Evolutionary conservation across 179 eudicot species (phyloP), one percentile per base, ranked within the genome.

Genomic region (Sideroxylon spinosum): DNA sequence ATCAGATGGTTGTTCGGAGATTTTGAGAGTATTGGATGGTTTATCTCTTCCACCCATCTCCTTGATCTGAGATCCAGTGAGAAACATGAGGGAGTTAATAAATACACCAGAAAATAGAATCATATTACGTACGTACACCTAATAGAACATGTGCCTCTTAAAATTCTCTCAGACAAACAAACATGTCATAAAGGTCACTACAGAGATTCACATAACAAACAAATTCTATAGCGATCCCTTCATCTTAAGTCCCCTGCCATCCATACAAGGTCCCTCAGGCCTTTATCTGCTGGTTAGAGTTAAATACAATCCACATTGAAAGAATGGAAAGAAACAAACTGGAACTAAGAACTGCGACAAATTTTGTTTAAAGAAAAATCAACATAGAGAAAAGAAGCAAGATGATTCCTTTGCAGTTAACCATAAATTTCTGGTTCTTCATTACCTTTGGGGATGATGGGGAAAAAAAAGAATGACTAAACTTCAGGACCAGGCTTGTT

Each of bases 1-100:
- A 80, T 95, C 98, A 64, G 76, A 78, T 32, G 78, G 80, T 79
- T 87, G 93, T 77, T 95, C 98, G 57, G 88, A 74, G 66, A 81
- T 78, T 85, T 83, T 92, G 49, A 78, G 55, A 77, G 86, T 57
- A 77, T 74, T 83, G n/a, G 90, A 70, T 72, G 87, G 59, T 64
- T 77, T 87, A 79, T 81, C 86, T 80, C 86, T 84, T 70, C 82
- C 90, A 78, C 91, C 93, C 23, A 95, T 95, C 88, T 95, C 98
- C 87, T 93, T 93, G 78, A 91, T 78, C 98, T 95, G 91, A 63
- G 74, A 70, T 17, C 70, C n/a, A 62, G 50, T 10, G 20, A 71
- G 57, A 49, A 70, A 65, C 63, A 74, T n/a, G 44, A 44, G 26
- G 37, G 20, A 55, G 13, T 63, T 53, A 28, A 23, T 37, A 37